These are phyloP conservation scores for Mortierella sp. DNA, from an alignment of 371 early-diverging fungal species.

Conservation along the genomic window DNA sequence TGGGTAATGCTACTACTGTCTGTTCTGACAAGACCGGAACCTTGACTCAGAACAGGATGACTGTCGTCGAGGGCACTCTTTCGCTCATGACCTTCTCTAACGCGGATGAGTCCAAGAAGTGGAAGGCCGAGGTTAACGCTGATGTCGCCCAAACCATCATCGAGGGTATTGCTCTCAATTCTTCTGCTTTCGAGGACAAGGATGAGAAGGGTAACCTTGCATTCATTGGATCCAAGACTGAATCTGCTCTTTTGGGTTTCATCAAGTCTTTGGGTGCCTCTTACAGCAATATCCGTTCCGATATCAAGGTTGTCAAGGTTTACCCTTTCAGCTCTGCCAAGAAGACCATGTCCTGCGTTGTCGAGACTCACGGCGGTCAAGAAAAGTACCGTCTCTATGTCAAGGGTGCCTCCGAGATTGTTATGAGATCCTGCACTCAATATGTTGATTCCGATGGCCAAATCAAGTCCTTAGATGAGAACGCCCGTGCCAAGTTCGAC, in stretches of 20 bases:
- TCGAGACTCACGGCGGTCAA: conserved; percentile 57
- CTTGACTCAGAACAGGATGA: conserved; percentile 92
- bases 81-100: conserved; percentile 61
- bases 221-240: conserved; percentile 95
- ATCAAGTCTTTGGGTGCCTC: conserved; percentile 72
- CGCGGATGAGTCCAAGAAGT: conserved; percentile 53
- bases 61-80: conserved; percentile 84
- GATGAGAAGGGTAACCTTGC: conserved; percentile 78
- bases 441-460: conserved; percentile 72
- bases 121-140: conserved; percentile 60
- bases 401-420: conserved; percentile 92
- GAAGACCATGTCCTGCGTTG: conserved; percentile 85
- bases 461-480: conserved; percentile 62
- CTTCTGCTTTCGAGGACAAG: conserved; percentile 89
- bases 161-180: conserved; percentile 87
- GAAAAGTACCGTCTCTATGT: conserved; percentile 72
- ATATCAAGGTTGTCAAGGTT: conserved; percentile 65
- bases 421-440: conserved; percentile 72
- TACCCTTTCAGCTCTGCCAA: conserved; percentile 87
- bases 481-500: conserved; percentile 60
- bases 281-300: conserved; percentile 70
- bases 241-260: conserved; percentile 90
- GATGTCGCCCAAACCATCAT: conserved; percentile 58
- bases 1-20: conserved; percentile 94
- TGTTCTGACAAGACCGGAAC: conserved; percentile 96